Conservation (phyloP, 2,329 filamentous ascomycete genomes). For the Sclerotinia trifoliorum region DNA sequence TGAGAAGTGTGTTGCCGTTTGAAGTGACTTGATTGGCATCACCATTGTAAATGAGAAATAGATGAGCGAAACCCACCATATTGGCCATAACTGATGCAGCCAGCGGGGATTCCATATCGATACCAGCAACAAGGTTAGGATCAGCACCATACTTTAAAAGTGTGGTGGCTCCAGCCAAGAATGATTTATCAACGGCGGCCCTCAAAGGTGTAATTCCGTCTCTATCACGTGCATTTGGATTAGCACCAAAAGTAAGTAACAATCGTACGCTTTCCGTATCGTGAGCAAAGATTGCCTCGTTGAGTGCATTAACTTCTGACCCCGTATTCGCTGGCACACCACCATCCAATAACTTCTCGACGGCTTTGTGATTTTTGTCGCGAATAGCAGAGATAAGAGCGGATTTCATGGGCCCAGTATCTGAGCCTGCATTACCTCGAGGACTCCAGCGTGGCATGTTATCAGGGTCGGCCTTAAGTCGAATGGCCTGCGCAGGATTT, state of each 20-base stretch:
- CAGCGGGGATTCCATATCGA: constrained; percentile 55
- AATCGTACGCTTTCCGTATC: constrained; percentile 56
- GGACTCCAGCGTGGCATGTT: constrained; percentile 54
- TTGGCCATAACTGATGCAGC: constrained; percentile 50
- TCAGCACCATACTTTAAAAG: constrained; percentile 65
- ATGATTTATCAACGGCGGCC: constrained; percentile 52
- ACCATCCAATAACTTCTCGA: constrained; percentile 58
- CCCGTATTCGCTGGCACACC: constrained; percentile 54
- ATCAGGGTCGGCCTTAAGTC: constrained; percentile 50
- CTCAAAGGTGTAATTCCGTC: constrained; percentile 53
- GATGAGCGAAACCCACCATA: constrained; percentile 56
- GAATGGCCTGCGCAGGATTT: constrained; percentile 47
- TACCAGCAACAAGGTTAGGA: constrained; percentile 51
- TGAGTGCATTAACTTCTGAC: constrained; percentile 49
- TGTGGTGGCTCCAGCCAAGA: constrained; percentile 55
- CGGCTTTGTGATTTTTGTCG: constrained; percentile 54
- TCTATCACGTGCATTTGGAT: constrained; percentile 53
- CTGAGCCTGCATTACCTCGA: constrained; percentile 46
- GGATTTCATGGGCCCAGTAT: constrained; percentile 47
- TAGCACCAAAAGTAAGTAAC: constrained; percentile 56
- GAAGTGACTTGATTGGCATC: constrained; percentile 54
- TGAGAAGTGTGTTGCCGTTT: constrained; percentile 60
- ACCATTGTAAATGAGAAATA: constrained; percentile 61
- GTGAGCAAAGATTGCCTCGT: constrained; percentile 51
- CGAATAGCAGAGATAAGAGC: constrained; percentile 55